phyloP scores from a whole-genome alignment of 2,329 filamentous ascomycete species.

The Didymellaceae sp. region DNA sequence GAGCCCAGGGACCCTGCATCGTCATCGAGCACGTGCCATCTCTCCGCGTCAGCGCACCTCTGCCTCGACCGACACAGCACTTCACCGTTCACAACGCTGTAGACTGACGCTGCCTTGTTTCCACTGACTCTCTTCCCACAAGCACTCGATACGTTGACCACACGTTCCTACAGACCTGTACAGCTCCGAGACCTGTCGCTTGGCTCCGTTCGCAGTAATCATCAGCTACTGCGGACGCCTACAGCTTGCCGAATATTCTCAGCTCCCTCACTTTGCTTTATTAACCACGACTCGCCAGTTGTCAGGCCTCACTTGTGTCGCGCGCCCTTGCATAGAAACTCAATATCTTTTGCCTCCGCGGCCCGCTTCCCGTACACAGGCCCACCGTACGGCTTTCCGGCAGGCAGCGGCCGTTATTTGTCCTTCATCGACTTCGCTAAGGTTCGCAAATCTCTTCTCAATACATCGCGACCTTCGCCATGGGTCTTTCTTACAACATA shows the following conservation, averaged over 20 bases:
- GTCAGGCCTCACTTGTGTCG: background rate
- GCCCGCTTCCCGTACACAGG: slow-evolving; percentile 5
- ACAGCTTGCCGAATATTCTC: background rate
- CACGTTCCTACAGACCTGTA: background rate
- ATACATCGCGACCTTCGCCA: slow-evolving; percentile 46
- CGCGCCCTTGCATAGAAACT: slow-evolving; percentile 1
- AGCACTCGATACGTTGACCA: background rate
- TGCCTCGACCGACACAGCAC: slow-evolving; percentile 8
- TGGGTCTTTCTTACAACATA: slow-evolving; percentile 91
- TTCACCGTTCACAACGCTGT: slow-evolving; percentile 10
- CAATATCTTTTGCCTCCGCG: slow-evolving; percentile 7
- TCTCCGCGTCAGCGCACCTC: slow-evolving; percentile 22
- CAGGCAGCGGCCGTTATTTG: background rate
- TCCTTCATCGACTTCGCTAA: background rate
- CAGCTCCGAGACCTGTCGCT: background rate
- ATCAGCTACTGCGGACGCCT: background rate
- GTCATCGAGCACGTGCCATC: slow-evolving; percentile 28
- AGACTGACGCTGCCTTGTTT: background rate
- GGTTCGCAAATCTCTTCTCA: background rate
- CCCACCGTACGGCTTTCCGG: slow-evolving; percentile 5
- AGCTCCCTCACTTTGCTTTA: background rate
- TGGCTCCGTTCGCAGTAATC: background rate
- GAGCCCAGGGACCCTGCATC: slow-evolving; percentile 8
- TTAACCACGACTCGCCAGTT: background rate
- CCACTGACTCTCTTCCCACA: background rate